phyloP scores from a whole-genome alignment of 169 alveolate genomes.

The Pseudocohnilembus persalinus region DNA sequence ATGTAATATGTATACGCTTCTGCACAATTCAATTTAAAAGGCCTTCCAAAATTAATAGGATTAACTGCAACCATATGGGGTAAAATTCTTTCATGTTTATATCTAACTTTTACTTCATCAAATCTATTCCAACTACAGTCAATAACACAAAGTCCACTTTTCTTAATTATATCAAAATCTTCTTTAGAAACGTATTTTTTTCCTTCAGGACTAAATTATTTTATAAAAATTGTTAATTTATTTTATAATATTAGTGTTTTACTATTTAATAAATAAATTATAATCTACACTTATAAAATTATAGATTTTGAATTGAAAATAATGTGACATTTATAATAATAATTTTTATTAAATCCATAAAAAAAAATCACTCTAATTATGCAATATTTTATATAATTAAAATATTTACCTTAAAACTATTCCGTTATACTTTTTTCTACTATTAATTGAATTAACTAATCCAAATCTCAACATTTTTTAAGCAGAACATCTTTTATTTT shows the following conservation, averaged over 20 bases:
- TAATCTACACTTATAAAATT: too few species aligned
- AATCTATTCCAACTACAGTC: conserved; percentile 84
- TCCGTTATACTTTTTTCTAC: conserved; percentile 66
- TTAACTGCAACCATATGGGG: conserved; percentile 83
- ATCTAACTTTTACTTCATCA: conserved; percentile 61
- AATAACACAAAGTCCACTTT: conserved; percentile 73
- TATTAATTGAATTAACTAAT: conserved; percentile 49
- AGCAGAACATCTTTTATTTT: conserved; percentile 81
- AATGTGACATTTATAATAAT: neutral
- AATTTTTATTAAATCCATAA: neutral
- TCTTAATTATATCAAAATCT: conserved; percentile 67
- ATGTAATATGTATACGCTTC: conserved; percentile 56
- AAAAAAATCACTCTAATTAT: too few species aligned
- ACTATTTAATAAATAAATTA: too few species aligned
- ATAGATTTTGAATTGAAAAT: too few species aligned
- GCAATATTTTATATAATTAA: too few species aligned
- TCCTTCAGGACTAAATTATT: conserved; percentile 79
- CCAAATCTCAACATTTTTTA: conserved; percentile 70
- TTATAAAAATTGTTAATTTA: too few species aligned
- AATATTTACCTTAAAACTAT: conserved; percentile 45
- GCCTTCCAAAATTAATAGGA: conserved; percentile 80
- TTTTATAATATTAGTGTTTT: too few species aligned
- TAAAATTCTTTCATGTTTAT: conserved; percentile 58
- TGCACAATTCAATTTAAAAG: conserved; percentile 77
- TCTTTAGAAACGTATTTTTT: conserved; percentile 67